These are phyloP conservation scores for Pseudogymnoascus sp. DNA, from an alignment of 2,329 filamentous ascomycete species.

Conservation along the genomic window DNA sequence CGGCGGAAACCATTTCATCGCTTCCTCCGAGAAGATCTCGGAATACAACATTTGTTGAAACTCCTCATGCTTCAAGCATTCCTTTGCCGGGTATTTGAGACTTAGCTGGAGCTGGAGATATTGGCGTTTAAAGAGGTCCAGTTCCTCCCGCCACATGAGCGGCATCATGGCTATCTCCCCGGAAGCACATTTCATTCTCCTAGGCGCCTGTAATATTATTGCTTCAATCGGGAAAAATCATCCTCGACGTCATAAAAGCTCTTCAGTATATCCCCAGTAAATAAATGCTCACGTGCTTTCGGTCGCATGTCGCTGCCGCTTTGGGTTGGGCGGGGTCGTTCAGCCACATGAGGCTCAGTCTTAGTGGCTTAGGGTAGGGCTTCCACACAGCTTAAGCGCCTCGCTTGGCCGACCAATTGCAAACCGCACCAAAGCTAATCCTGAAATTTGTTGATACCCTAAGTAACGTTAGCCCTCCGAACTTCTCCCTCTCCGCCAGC, in stretches of 20 bases:
- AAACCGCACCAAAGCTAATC: conserved; percentile 11
- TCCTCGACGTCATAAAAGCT: conserved; percentile 2
- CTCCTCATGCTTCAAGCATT: conserved; percentile 48
- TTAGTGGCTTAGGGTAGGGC: conserved; percentile 9
- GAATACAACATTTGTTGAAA: conserved; percentile 61
- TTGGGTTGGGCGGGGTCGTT: conserved; percentile 8
- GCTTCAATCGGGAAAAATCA: conserved; percentile 13
- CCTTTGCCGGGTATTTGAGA: conserved; percentile 55
- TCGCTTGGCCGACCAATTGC: not conserved
- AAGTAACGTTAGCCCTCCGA: conserved; percentile 12
- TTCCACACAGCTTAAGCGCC: conserved; percentile 3
- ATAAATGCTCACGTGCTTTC: not conserved
- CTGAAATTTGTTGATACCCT: conserved; percentile 11
- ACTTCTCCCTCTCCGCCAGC: conserved; percentile 14
- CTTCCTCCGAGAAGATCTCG: conserved; percentile 56
- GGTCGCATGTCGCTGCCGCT: not conserved
- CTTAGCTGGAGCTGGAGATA: conserved; percentile 67
- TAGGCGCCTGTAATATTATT: conserved; percentile 17
- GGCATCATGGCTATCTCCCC: conserved; percentile 25
- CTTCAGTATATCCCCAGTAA: not conserved
- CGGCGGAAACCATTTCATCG: conserved; percentile 52
- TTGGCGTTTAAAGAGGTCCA: conserved; percentile 58
- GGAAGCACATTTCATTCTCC: conserved; percentile 16
- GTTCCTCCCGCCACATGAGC: conserved; percentile 24
- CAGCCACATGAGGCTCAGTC: conserved; percentile 9